Evolutionary conservation across 768 basidiomycete genomes (phyloP).

Genomic region (Asterophora parasitica): DNA sequence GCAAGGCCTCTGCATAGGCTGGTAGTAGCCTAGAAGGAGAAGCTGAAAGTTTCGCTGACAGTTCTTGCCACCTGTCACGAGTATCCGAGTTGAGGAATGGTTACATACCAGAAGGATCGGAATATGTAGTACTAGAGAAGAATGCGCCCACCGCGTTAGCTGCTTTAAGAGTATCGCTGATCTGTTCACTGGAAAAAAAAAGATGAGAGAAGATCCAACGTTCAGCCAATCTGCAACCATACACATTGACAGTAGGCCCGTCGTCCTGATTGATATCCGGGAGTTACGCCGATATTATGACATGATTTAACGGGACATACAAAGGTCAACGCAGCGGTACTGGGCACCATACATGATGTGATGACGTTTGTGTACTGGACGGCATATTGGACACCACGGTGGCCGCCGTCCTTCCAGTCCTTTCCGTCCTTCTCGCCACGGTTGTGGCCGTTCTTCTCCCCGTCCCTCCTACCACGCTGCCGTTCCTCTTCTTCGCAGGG

Average conservation of each 20-base stretch:
- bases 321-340: constrained; percentile 23
- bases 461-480: too few relatives aligned
- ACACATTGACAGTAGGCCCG: constrained; percentile 21
- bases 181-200: constrained; percentile 25
- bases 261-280: constrained; percentile 13
- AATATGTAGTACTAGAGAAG: constrained; percentile 35
- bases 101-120: neutral
- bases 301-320: constrained; percentile 10
- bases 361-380: constrained; percentile 24
- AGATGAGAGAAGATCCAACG: neutral
- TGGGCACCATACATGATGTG: constrained; percentile 18
- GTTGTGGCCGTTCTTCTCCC: too few relatives aligned
- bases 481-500: constrained; percentile 10
- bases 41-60: constrained; percentile 20
- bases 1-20: constrained; percentile 30
- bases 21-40: neutral
- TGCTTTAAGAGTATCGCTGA: constrained; percentile 29
- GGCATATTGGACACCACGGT: too few relatives aligned
- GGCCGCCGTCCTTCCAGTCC: too few relatives aligned
- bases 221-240: neutral
- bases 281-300: neutral
- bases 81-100: neutral
- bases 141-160: constrained; percentile 37
- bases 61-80: constrained; percentile 32
- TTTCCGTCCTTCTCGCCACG: too few relatives aligned